These are phyloP conservation scores for Podila clonocystis DNA, from an alignment of 192 early-diverging fungal genomes.

Conservation along the genomic window DNA sequence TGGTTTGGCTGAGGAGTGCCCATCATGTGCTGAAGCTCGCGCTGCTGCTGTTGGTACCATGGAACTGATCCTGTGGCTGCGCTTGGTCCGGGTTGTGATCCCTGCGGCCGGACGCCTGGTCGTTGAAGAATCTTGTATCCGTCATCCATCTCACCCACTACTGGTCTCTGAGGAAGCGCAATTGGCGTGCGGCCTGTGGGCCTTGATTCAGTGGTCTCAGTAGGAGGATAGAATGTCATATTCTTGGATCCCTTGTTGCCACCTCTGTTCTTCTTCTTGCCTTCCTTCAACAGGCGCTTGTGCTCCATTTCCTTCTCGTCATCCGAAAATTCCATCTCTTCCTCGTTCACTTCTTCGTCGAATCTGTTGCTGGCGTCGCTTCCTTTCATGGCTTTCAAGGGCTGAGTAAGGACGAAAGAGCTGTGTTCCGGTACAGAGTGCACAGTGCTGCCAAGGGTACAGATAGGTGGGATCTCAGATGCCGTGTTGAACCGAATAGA, in stretches of 20 bases:
- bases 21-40: slow-evolving; percentile 40
- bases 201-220: background rate
- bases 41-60: slow-evolving; percentile 46
- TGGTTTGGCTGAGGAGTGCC: slow-evolving; percentile 10
- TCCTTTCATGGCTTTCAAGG: slow-evolving; percentile 77
- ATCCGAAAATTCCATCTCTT: slow-evolving; percentile 94
- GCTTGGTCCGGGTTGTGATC: background rate
- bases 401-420: slow-evolving; percentile 73
- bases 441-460: slow-evolving; percentile 60
- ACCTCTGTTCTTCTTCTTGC: slow-evolving; percentile 51
- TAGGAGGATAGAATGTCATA: background rate
- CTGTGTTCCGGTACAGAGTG: slow-evolving; percentile 71
- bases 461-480: slow-evolving; percentile 65
- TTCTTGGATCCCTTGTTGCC: slow-evolving; percentile 11
- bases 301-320: slow-evolving; percentile 86
- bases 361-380: slow-evolving; percentile 92
- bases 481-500: slow-evolving; percentile 77
- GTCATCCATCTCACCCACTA: slow-evolving; percentile 24
- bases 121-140: slow-evolving; percentile 43
- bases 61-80: slow-evolving; percentile 27
- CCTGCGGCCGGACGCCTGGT: slow-evolving; percentile 16
- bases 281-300: slow-evolving; percentile 57
- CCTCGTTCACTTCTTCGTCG: slow-evolving; percentile 90
- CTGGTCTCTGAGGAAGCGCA: slow-evolving; percentile 28
- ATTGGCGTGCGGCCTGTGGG: slow-evolving; percentile 11